Conservation (phyloP, 768 basidiomycete species). For the Suillus ampliporus region DNA sequence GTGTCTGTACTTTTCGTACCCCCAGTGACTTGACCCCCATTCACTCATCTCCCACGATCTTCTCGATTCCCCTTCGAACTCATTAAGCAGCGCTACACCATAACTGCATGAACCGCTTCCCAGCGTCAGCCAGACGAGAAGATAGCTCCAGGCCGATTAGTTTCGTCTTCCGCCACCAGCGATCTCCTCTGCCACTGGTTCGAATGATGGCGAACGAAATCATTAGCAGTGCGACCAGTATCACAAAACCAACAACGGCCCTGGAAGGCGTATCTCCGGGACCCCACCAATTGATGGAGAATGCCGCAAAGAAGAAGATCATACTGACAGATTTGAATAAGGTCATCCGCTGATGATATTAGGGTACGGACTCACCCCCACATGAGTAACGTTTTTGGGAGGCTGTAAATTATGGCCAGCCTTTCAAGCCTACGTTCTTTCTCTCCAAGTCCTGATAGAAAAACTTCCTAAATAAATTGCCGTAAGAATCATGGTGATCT, state of each 20-base stretch:
- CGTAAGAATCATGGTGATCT: conserved; percentile 9
- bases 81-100: too few relatives aligned
- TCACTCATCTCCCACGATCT: too few relatives aligned
- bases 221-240: conserved; percentile 35
- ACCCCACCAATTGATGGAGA: conserved; percentile 31
- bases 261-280: conserved; percentile 19
- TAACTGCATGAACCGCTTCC: not conserved
- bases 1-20: too few relatives aligned
- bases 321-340: conserved; percentile 24
- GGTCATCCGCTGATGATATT: too few relatives aligned
- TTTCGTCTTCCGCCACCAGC: conserved; percentile 12
- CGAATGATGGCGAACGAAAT: conserved; percentile 50
- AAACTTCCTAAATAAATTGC: conserved; percentile 25
- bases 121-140: not conserved
- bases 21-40: too few relatives aligned
- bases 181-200: conserved; percentile 13
- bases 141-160: too few relatives aligned
- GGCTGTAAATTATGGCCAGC: conserved; percentile 39
- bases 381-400: conserved; percentile 40
- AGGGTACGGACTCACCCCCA: conserved; percentile 31
- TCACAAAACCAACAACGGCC: conserved; percentile 36
- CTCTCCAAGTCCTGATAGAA: conserved; percentile 24
- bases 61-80: too few relatives aligned
- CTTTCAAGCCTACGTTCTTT: conserved; percentile 30
- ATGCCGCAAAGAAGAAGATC: conserved; percentile 33